These are phyloP conservation scores for Fusarium pseudocircinatum DNA, from an alignment of 2,329 filamentous ascomycete genomes.

Conservation along the genomic window DNA sequence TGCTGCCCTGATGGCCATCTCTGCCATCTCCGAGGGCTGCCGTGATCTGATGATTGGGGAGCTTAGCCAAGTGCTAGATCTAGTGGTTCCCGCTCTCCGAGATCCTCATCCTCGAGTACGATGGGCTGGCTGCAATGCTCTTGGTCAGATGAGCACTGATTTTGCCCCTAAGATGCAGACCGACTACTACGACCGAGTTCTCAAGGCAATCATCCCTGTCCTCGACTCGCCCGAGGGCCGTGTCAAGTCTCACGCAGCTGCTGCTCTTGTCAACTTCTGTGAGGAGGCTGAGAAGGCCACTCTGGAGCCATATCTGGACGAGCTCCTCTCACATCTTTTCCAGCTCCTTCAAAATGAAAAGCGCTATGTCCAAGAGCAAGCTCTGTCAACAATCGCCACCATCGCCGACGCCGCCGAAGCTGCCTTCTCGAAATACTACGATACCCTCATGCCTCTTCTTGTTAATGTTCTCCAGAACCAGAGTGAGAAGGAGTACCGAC, in stretches of 20 bases:
- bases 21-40: constrained; percentile 97
- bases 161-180: constrained; percentile 98
- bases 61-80: constrained; percentile 89
- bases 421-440: constrained; percentile 95
- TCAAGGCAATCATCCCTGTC: constrained; percentile 92
- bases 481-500: constrained; percentile 90
- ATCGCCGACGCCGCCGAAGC: constrained; percentile 98
- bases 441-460: constrained; percentile 92
- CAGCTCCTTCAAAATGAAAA: constrained; percentile 90
- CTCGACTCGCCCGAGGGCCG: constrained; percentile 89
- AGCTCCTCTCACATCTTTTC: constrained; percentile 85
- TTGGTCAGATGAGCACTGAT: constrained; percentile 99
- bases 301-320: constrained; percentile 91
- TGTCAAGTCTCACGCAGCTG: constrained; percentile 95
- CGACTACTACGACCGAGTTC: constrained; percentile 87
- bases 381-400: constrained; percentile 95
- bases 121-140: constrained; percentile 96
- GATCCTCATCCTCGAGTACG: constrained; percentile 93
- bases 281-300: constrained; percentile 95
- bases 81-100: constrained; percentile 91
- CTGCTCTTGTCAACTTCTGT: constrained; percentile 98
- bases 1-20: constrained; percentile 98
- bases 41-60: constrained; percentile 95
- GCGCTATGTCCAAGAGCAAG: constrained; percentile 97
- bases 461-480: constrained; percentile 90